Conservation (phyloP, 768 basidiomycete genomes). For the Dendrothele bispora region DNA sequence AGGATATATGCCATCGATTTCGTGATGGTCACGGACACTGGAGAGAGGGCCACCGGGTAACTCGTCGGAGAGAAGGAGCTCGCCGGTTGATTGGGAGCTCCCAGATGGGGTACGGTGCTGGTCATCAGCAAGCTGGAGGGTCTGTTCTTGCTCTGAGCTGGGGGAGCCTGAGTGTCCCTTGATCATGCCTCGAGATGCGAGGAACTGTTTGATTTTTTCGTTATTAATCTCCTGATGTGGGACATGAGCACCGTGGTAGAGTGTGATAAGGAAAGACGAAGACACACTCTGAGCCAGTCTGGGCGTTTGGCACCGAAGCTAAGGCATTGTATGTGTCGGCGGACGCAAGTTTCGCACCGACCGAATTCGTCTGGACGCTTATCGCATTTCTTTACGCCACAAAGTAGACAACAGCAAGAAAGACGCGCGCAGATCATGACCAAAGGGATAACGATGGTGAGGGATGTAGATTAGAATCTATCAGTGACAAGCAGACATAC, state of each 20-base stretch:
- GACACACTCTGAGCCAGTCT: conserved; percentile 76
- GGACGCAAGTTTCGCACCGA: conserved; percentile 71
- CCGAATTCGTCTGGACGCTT: conserved; percentile 63
- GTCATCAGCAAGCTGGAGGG: conserved; percentile 46
- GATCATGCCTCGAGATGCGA: conserved; percentile 85
- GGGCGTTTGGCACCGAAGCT: conserved; percentile 87
- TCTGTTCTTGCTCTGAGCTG: conserved; percentile 57
- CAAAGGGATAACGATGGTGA: conserved; percentile 9
- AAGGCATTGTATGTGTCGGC: conserved; percentile 79
- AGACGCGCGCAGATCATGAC: conserved; percentile 14
- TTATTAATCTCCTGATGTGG: conserved; percentile 60
- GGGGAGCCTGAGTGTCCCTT: conserved; percentile 80
- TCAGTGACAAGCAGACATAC: conserved; percentile 36
- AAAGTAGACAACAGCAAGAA: conserved; percentile 13
- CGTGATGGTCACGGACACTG: conserved; percentile 17
- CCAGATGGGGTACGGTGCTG: conserved; percentile 38
- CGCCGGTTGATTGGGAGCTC: conserved; percentile 27
- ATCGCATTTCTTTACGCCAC: conserved; percentile 89
- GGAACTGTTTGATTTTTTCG: conserved; percentile 76
- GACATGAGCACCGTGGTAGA: no score
- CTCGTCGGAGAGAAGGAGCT: conserved; percentile 21
- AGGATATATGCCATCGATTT: background rate
- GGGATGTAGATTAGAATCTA: conserved; percentile 12
- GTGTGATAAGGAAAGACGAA: conserved; percentile 6
- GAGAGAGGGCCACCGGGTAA: conserved; percentile 19